These are phyloP conservation scores for Pythium folliculosum DNA, from an alignment of 352 stramenopile genomes.

Conservation along the genomic window DNA sequence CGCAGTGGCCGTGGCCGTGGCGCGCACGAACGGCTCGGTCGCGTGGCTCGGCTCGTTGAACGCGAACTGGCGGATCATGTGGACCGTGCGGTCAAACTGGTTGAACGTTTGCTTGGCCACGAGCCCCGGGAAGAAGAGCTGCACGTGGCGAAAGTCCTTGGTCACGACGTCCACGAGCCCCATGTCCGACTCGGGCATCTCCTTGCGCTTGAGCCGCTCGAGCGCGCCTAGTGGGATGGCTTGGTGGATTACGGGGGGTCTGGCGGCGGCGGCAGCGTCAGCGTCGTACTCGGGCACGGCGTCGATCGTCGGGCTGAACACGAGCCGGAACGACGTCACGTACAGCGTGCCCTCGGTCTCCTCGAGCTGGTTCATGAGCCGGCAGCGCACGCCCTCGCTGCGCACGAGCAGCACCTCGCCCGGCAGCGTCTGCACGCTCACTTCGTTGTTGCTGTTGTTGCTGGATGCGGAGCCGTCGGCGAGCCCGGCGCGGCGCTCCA, in stretches of 20 bases:
- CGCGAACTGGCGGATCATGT: constrained; percentile 60
- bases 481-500: constrained; percentile 14
- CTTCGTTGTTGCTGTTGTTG: constrained; percentile 5
- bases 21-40: constrained; percentile 65
- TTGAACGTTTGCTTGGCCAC: constrained; percentile 81
- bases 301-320: constrained; percentile 58
- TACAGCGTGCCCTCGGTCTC: constrained; percentile 53
- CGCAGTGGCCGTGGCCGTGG: constrained; percentile 29
- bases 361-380: constrained; percentile 46
- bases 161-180: constrained; percentile 71
- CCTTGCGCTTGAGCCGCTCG: constrained; percentile 74
- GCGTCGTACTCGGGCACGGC: constrained; percentile 18
- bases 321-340: constrained; percentile 80
- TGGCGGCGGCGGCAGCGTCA: background rate
- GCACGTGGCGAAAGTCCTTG: constrained; percentile 81
- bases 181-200: constrained; percentile 73
- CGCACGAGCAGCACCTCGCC: constrained; percentile 69
- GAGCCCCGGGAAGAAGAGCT: constrained; percentile 75
- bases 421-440: constrained; percentile 53
- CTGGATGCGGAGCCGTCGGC: background rate
- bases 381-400: constrained; percentile 60
- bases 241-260: constrained; percentile 54
- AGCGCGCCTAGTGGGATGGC: constrained; percentile 71
- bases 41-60: constrained; percentile 52
- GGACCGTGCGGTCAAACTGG: constrained; percentile 67